Conservation (phyloP, 495 filamentous ascomycete species). For the Terfezia claveryi region DNA sequence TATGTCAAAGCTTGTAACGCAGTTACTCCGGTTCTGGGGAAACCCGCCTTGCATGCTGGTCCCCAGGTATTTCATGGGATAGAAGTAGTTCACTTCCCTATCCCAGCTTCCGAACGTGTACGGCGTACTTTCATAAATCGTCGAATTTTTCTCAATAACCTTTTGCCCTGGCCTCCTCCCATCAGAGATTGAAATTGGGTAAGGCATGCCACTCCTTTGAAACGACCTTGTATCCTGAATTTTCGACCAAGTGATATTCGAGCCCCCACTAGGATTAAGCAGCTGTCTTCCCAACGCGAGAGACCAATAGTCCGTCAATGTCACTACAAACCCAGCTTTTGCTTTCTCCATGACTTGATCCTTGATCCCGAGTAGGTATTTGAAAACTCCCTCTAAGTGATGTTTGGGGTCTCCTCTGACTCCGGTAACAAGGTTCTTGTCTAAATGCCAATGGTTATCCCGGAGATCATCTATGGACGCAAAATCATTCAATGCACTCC, state of each 20-base stretch:
- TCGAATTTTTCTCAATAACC: conserved; percentile 19
- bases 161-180: conserved; percentile 20
- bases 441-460: conserved; percentile 21
- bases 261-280: conserved; percentile 22
- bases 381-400: conserved; percentile 1
- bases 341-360: conserved; percentile 22
- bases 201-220: conserved; percentile 21
- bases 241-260: conserved; percentile 18
- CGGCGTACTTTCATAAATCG: conserved; percentile 26
- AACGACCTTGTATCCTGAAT: conserved; percentile 22
- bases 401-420: not conserved
- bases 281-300: conserved; percentile 25
- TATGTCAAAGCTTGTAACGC: conserved; percentile 28
- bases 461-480: conserved; percentile 23
- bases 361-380: conserved; percentile 13
- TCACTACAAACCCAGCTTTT: conserved; percentile 23
- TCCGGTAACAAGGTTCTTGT: not conserved
- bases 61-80: conserved; percentile 25
- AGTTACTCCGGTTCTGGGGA: conserved; percentile 14
- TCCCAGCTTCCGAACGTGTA: conserved; percentile 30
- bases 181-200: conserved; percentile 25
- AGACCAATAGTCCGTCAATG: conserved; percentile 25
- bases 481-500: conserved; percentile 25
- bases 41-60: conserved; percentile 21
- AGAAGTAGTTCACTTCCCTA: conserved; percentile 23